Evolutionary conservation across 164 flowering plant genomes (phyloP), one percentile per base, ranked within the genome.

Genomic region (Magnolia changhungtana): DNA sequence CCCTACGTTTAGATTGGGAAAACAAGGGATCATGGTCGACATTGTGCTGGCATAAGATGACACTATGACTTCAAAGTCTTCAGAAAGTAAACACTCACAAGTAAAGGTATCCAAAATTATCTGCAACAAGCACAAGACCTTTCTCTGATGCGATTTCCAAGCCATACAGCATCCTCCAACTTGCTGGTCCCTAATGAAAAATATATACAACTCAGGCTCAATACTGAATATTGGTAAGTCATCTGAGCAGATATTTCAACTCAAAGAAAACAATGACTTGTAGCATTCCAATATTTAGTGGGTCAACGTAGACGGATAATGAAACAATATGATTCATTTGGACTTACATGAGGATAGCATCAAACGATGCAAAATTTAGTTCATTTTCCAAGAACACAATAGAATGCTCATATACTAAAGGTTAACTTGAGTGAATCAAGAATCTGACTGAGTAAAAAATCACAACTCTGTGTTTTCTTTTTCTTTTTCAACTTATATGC

Each of bases 121-220:
- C 99, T 73, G 99, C 94, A 77, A 90, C 92, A 79, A 92, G 86
- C 80, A 93, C 88, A 83, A 88, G 79, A 70, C 89, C 84, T 84
- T 84, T 95, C 69, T 93, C 97, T 67, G 86, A 63, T 73, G 90
- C 89, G 64, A 90, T 68, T 74, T 95, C 99, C 96, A 95, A 83
- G 72, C 99, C 98, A 84, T 93, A 93, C 63, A 95, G 90, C 99
- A 93, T 95, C 82, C 86, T 87, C 98, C 98, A 95, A 73, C n/a
- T 89, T 78, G 81, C 83, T 61, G 90, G 90, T 3, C 99, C 98
- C 99, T 93, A 72, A 27, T 83, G 20, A 55, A 19, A 71, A 75
- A 59, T 11, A 72, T 37, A 24, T 10, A 71, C 61, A 16, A 64
- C 29, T 78, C 73, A 76, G 50, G 64, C 59, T 73, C 16, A 4